phyloP scores from a whole-genome alignment of 2,329 filamentous ascomycete genomes.

The Thermothelomyces thermophilus region DNA sequence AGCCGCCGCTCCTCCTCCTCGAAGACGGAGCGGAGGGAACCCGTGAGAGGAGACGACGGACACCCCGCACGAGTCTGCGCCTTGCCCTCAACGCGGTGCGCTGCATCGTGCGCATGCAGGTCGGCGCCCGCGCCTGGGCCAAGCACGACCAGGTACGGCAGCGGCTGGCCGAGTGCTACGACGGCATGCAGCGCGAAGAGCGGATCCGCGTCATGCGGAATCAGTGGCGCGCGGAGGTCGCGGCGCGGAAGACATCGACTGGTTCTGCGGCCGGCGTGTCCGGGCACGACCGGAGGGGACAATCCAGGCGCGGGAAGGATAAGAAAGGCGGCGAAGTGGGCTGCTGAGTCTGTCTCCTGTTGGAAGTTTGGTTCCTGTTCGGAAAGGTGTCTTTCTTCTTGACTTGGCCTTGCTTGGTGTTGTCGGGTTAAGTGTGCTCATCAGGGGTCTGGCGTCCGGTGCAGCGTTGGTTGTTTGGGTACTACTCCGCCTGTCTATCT shows the following conservation, averaged over 20 bases:
- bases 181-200: slow-evolving; percentile 41
- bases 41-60: slow-evolving; percentile 1
- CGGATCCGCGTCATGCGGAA: slow-evolving; percentile 36
- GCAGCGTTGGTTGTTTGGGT: no score
- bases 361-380: no score
- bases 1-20: not conserved
- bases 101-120: slow-evolving; percentile 47
- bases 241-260: not conserved
- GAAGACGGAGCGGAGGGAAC: not conserved
- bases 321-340: no score
- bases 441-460: no score
- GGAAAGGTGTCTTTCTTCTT: no score
- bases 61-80: slow-evolving; percentile 31
- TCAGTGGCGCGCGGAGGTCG: slow-evolving; percentile 26
- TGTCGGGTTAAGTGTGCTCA: no score
- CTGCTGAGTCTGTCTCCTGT: no score
- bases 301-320: no score
- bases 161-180: slow-evolving; percentile 43
- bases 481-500: no score
- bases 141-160: slow-evolving; percentile 45
- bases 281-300: no score
- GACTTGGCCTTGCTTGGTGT: no score
- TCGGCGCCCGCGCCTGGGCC: slow-evolving; percentile 44
- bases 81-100: slow-evolving; percentile 43
- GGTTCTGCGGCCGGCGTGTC: no score